Evolutionary conservation across 164 flowering plant genomes (phyloP).

Genomic region (Akebia trifoliata): DNA sequence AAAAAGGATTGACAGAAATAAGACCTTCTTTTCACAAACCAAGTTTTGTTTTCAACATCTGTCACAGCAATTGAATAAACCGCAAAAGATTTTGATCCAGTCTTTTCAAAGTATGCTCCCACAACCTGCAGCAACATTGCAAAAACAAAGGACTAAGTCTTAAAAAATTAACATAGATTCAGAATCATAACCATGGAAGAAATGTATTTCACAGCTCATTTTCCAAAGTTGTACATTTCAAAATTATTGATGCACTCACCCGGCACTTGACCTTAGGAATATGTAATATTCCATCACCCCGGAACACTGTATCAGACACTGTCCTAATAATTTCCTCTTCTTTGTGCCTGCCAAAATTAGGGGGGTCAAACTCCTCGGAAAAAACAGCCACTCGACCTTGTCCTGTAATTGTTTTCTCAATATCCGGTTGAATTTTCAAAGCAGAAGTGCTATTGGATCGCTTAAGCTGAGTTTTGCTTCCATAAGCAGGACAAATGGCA

Average conservation of each 20-base stretch:
- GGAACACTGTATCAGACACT: conserved; percentile 14
- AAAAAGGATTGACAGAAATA: not conserved
- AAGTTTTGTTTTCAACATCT: conserved; percentile 61
- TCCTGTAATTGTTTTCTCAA: conserved; percentile 9
- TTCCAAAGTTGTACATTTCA: not conserved
- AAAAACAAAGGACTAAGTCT: not conserved
- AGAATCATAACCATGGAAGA: not conserved
- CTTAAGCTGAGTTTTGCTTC: conserved; percentile 17
- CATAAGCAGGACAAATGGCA: conserved; percentile 4
- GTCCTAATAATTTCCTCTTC: conserved; percentile 9
- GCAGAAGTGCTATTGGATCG: conserved; percentile 34
- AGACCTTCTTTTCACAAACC: conserved; percentile 97
- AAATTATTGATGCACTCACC: conserved; percentile 19
- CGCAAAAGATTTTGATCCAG: conserved; percentile 86
- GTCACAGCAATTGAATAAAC: conserved; percentile 91
- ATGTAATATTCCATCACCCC: conserved; percentile 18
- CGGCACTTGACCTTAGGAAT: conserved; percentile 30
- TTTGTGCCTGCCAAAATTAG: conserved; percentile 30
- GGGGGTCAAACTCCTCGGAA: conserved; percentile 52
- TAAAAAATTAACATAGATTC: not conserved
- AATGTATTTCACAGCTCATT: not conserved
- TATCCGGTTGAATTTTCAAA: conserved; percentile 14
- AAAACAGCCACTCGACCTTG: conserved; percentile 15
- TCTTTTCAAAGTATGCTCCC: conserved; percentile 92
- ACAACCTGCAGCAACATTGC: conserved; percentile 51